Percentiles rank a stretch among this genome's conserved stretches.
These are phyloP conservation scores for Amphichorda felina DNA, from an alignment of 2,329 filamentous ascomycete species.

Conservation along the genomic window DNA sequence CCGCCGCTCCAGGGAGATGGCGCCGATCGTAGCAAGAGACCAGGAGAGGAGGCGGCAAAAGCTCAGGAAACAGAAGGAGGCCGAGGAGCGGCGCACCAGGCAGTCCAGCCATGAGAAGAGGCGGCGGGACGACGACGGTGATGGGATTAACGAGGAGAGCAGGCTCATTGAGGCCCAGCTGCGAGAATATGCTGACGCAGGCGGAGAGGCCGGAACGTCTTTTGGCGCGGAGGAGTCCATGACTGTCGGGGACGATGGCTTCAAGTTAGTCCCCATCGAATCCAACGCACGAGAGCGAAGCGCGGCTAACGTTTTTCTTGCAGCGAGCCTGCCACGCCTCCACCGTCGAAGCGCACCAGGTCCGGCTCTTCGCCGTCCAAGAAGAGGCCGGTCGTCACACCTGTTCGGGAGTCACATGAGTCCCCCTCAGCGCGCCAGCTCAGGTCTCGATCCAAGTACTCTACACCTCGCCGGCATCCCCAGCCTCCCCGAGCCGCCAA, in stretches of 20 bases:
- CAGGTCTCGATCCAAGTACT: not conserved
- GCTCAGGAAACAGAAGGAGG: constrained; percentile 11
- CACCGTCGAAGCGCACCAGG: constrained; percentile 25
- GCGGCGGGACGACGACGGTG: not conserved
- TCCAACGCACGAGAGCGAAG: not conserved
- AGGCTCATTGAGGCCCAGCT: not conserved
- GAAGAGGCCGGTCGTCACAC: constrained; percentile 4
- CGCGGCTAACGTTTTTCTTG: not conserved
- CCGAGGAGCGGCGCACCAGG: constrained; percentile 7
- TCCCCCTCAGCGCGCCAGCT: not conserved
- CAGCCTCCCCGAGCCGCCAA: not conserved
- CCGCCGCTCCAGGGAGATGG: constrained; percentile 36
- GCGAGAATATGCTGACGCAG: constrained; percentile 5
- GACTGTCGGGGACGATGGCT: constrained; percentile 2
- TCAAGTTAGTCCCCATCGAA: not conserved
- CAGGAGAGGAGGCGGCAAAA: constrained; percentile 14
- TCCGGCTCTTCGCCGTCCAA: constrained; percentile 10
- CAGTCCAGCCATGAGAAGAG: too few species aligned
- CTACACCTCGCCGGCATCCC: not conserved
- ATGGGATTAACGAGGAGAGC: not conserved
- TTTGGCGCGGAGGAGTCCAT: not conserved
- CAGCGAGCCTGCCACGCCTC: constrained; percentile 22
- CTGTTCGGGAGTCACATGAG: too few species aligned
- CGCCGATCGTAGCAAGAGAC: constrained; percentile 29
- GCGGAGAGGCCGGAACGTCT: constrained; percentile 1